These are phyloP conservation scores for Vickermania spadyakhi DNA, from an alignment of 208 protist genomes.

Conservation along the genomic window DNA sequence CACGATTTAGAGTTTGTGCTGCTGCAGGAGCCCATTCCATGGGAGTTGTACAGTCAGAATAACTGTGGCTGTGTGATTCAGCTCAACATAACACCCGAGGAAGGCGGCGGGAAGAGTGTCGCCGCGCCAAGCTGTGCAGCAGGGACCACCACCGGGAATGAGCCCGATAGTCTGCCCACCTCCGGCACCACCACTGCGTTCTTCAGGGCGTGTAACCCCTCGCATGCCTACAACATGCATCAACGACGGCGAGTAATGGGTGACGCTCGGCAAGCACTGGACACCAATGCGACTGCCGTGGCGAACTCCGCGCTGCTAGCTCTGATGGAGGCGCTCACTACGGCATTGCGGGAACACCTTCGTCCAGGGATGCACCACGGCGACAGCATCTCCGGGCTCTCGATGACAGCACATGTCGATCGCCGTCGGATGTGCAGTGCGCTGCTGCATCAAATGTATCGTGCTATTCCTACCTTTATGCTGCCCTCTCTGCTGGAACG, in stretches of 20 bases:
- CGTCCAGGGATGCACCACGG: neutral
- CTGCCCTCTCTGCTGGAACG: conserved; percentile 21
- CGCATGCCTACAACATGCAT: neutral
- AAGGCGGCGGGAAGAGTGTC: neutral
- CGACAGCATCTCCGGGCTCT: neutral
- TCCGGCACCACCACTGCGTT: neutral
- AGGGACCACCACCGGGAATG: neutral
- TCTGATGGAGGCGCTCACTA: conserved; percentile 11
- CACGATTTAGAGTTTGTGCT: conserved; percentile 22
- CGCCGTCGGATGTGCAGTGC: conserved; percentile 39
- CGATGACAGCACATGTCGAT: neutral
- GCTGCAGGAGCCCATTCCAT: conserved; percentile 14
- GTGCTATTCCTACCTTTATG: conserved; percentile 42
- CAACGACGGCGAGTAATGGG: conserved; percentile 1
- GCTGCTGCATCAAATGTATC: conserved; percentile 63
- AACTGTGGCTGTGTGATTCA: neutral
- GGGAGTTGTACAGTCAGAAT: neutral
- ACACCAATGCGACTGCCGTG: neutral
- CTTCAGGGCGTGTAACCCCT: neutral
- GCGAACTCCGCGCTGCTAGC: neutral
- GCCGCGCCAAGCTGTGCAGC: too few species aligned
- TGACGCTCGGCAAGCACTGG: conserved; percentile 7
- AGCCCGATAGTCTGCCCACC: neutral
- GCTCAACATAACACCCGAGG: neutral
- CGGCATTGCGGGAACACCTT: neutral